phyloP scores from a whole-genome alignment of 176 grass and related monocot genomes.

The Melocanna baccifera region DNA sequence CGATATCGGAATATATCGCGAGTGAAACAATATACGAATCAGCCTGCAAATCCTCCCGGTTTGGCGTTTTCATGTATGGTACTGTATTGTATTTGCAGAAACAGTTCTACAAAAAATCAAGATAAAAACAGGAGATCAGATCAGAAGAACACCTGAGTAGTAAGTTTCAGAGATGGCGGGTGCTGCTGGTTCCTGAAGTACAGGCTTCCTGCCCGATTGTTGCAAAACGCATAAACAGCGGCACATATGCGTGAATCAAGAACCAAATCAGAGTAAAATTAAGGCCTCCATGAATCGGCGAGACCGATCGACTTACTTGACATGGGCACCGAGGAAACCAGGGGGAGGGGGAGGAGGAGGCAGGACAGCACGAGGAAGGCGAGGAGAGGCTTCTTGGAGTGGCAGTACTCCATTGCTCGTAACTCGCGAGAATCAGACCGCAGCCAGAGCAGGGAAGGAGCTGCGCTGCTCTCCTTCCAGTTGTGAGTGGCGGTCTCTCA shows the following conservation, averaged over 20 bases:
- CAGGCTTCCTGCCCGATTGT: slow-evolving; percentile 27
- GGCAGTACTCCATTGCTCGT: slow-evolving; percentile 25
- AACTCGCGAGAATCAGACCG: background rate
- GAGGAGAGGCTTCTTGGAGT: background rate
- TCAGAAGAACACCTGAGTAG: background rate
- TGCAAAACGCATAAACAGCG: background rate
- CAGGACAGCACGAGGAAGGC: slow-evolving; percentile 14
- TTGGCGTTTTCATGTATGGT: background rate
- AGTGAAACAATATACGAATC: background rate
- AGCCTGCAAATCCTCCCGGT: background rate
- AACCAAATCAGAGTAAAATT: background rate
- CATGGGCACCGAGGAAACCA: slow-evolving; percentile 27
- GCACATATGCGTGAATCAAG: background rate
- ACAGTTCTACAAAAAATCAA: background rate
- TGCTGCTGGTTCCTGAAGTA: background rate
- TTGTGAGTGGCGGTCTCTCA: background rate
- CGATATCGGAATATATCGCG: background rate
- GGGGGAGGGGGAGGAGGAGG: slow-evolving; percentile 16
- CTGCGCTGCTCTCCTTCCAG: background rate
- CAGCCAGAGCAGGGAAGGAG: background rate
- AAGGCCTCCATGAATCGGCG: background rate
- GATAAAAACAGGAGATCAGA: background rate
- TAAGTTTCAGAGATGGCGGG: background rate
- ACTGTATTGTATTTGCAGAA: background rate
- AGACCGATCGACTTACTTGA: slow-evolving; percentile 26